phyloP scores from a whole-genome alignment of 2,329 filamentous ascomycete genomes.

The Gremmenia infestans region DNA sequence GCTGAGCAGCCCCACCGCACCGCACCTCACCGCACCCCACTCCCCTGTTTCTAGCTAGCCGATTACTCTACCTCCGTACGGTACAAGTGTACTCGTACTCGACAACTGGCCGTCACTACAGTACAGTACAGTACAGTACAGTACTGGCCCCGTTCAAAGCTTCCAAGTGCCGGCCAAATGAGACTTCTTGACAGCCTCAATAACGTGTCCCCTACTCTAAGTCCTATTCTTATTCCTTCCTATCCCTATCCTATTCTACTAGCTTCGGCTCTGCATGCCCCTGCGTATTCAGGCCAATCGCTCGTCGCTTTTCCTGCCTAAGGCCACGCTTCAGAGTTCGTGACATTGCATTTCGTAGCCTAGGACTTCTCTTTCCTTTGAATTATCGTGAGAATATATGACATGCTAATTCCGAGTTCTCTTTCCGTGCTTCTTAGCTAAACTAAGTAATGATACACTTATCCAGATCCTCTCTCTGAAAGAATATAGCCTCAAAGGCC shows the following conservation, averaged over 20 bases:
- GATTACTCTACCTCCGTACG: not conserved
- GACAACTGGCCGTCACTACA: not conserved
- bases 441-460: constrained; percentile 13
- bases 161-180: constrained; percentile 22
- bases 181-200: not conserved
- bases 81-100: not conserved
- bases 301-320: not conserved
- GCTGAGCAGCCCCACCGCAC: not conserved
- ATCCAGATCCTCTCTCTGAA: not conserved
- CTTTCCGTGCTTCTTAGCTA: constrained; percentile 19
- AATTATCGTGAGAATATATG: constrained; percentile 5
- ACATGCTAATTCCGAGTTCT: constrained; percentile 12
- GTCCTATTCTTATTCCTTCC: not conserved
- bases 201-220: not conserved
- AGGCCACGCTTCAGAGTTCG: not conserved
- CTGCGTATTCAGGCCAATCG: constrained; percentile 13
- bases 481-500: constrained; percentile 1
- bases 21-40: not conserved
- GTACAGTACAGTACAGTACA: no score
- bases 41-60: not conserved
- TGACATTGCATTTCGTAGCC: not conserved
- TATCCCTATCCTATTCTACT: not conserved
- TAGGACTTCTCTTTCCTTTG: not conserved
- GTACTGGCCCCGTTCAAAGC: constrained; percentile 11
- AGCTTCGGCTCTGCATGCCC: not conserved